phyloP scores from a whole-genome alignment of 1,284 basidiomycete species.

The Takashimella tepidaria region DNA sequence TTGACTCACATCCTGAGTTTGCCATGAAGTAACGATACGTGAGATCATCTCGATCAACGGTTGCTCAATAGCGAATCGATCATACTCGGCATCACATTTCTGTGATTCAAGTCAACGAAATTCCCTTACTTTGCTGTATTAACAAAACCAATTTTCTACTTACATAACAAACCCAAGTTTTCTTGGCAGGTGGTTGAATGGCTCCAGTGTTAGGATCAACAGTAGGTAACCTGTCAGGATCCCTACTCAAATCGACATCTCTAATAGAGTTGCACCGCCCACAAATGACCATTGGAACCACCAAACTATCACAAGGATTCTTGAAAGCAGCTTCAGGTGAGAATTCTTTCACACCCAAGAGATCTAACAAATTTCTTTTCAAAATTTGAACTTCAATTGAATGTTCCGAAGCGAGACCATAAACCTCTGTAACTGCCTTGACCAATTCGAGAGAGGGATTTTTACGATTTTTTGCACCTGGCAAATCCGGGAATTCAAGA shows the following conservation, averaged over 20 bases:
- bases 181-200: conserved; percentile 44
- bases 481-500: conserved; percentile 77
- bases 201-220: conserved; percentile 35
- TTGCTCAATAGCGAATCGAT: conserved; percentile 77
- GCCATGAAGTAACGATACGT: conserved; percentile 66
- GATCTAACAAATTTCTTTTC: conserved; percentile 82
- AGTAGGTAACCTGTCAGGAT: conserved; percentile 69
- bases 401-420: conserved; percentile 70
- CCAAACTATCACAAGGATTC: conserved; percentile 89
- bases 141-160: conserved; percentile 11
- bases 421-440: conserved; percentile 80
- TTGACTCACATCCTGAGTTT: conserved; percentile 83
- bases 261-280: conserved; percentile 80
- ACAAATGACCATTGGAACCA: conserved; percentile 83
- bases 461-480: conserved; percentile 68
- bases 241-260: conserved; percentile 94
- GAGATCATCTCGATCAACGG: conserved; percentile 73
- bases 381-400: conserved; percentile 81
- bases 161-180: conserved; percentile 47
- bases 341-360: conserved; percentile 85
- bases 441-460: conserved; percentile 85
- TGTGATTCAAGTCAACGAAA: too few relatives aligned
- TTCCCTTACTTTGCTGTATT: conserved; percentile 54
- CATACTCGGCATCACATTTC: conserved; percentile 80
- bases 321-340: conserved; percentile 74